phyloP scores from a whole-genome alignment of 108 stramenopile species.

The Phaeodactylum tricornutum region DNA sequence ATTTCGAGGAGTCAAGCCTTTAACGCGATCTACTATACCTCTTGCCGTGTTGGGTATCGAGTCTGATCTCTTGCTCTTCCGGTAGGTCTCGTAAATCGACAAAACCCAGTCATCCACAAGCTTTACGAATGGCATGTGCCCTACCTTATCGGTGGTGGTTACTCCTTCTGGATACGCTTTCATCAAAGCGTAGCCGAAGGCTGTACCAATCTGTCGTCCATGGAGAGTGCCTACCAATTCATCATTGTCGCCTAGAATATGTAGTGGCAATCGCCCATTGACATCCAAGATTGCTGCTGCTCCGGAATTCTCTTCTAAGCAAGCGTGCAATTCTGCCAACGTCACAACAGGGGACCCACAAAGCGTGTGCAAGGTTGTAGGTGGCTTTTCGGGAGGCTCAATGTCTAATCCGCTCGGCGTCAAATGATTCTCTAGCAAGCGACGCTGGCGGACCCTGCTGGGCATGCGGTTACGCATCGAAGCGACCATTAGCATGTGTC shows the following conservation, averaged over 20 bases:
- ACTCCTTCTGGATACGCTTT: slow-evolving; percentile 12
- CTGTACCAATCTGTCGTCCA: slow-evolving; percentile 3
- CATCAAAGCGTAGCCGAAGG: slow-evolving; percentile 6
- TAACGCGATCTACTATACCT: too few species aligned
- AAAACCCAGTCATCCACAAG: slow-evolving; percentile 12
- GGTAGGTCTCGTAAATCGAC: too few species aligned
- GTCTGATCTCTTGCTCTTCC: too few species aligned
- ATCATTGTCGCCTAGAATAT: slow-evolving; percentile 11
- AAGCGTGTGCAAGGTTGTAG: neutral
- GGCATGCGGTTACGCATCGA: too few species aligned
- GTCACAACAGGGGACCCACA: neutral
- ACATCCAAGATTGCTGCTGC: neutral
- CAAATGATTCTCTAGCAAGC: too few species aligned
- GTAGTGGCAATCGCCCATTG: slow-evolving; percentile 3
- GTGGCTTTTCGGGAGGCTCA: too few species aligned
- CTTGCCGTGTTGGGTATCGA: too few species aligned
- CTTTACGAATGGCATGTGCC: slow-evolving; percentile 9
- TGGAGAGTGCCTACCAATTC: neutral
- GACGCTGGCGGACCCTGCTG: too few species aligned
- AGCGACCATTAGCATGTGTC: too few species aligned
- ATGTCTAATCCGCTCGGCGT: too few species aligned
- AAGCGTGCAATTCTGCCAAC: neutral
- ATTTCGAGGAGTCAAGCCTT: too few species aligned
- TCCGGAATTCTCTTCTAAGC: neutral
- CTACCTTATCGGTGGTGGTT: slow-evolving; percentile 2